Conservation (phyloP, 1,139 yeast genomes). For the Taiozyma sp. region DNA sequence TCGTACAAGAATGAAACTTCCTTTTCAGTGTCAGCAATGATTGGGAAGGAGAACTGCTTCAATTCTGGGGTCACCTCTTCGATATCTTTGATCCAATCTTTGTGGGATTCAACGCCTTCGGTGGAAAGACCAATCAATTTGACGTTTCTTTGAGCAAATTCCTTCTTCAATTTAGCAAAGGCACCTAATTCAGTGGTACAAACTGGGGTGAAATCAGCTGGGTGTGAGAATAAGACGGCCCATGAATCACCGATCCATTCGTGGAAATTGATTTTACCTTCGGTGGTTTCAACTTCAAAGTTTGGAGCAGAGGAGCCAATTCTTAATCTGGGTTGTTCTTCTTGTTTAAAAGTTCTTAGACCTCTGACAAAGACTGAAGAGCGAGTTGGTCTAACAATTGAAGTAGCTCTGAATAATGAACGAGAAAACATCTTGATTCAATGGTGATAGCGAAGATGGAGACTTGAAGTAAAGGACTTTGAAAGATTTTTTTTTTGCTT, state of each 20-base stretch:
- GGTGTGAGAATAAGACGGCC: slow-evolving; percentile 86
- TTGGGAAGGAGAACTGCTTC: slow-evolving; percentile 71
- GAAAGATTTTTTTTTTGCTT: neutral
- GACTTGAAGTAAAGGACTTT: neutral
- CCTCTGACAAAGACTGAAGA: slow-evolving; percentile 24
- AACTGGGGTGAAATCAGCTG: slow-evolving; percentile 92
- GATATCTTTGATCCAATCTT: slow-evolving; percentile 80
- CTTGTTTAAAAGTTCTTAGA: slow-evolving; percentile 44
- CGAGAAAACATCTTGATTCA: slow-evolving; percentile 24
- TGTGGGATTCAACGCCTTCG: slow-evolving; percentile 71
- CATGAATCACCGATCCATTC: slow-evolving; percentile 75
- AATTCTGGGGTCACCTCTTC: slow-evolving; percentile 62
- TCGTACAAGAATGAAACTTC: slow-evolving; percentile 80
- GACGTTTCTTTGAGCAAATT: slow-evolving; percentile 72
- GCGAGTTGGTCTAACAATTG: slow-evolving; percentile 20
- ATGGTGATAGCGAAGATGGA: neutral
- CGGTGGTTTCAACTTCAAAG: slow-evolving; percentile 72
- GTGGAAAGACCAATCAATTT: slow-evolving; percentile 85
- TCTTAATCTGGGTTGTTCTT: slow-evolving; percentile 65
- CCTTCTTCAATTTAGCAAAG: slow-evolving; percentile 78
- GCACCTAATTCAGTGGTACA: slow-evolving; percentile 96
- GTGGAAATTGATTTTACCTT: slow-evolving; percentile 76
- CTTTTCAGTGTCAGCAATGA: slow-evolving; percentile 77
- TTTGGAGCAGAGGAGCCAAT: slow-evolving; percentile 72
- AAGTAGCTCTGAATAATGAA: slow-evolving; percentile 23